phyloP scores from a whole-genome alignment of 2,329 filamentous ascomycete species.

The Clarireedia monteithiana region DNA sequence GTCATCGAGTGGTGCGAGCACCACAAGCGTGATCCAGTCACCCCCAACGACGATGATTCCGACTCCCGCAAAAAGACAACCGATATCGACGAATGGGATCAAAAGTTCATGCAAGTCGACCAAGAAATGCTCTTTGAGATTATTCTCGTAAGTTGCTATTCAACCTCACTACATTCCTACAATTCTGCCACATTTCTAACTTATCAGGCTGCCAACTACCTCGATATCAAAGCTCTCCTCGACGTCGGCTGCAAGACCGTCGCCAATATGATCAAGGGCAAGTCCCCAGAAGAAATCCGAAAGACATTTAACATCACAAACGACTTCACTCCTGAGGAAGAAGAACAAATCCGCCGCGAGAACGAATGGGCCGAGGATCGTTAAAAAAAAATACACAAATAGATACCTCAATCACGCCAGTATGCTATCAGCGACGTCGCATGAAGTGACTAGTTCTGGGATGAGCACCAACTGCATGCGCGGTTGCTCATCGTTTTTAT shows the following conservation, averaged over 20 bases:
- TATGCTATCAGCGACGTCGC: too few relatives aligned
- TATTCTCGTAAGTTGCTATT: constrained; percentile 63
- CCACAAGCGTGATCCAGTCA: constrained; percentile 83
- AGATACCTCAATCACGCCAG: too few relatives aligned
- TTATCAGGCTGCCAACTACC: constrained; percentile 83
- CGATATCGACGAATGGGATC: constrained; percentile 98
- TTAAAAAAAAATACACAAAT: constrained; percentile 32
- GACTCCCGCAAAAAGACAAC: constrained; percentile 97
- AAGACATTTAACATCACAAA: constrained; percentile 99
- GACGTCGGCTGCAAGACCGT: constrained; percentile 99
- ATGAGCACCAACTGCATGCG: too few relatives aligned
- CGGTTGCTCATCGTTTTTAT: too few relatives aligned
- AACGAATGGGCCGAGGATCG: constrained; percentile 89
- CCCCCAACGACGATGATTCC: constrained; percentile 77
- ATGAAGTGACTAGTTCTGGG: too few relatives aligned
- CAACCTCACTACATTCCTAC: background rate
- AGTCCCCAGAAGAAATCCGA: constrained; percentile 96
- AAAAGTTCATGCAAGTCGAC: constrained; percentile 99
- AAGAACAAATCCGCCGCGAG: constrained; percentile 91
- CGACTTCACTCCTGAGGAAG: constrained; percentile 97
- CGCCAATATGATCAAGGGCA: constrained; percentile 99
- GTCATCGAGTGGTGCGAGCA: constrained; percentile 98
- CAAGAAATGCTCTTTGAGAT: constrained; percentile 99
- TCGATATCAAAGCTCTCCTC: constrained; percentile 96
- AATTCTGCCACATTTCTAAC: background rate